These are phyloP conservation scores for Umbelopsis sp. DNA, from an alignment of 192 early-diverging fungal species.

Conservation along the genomic window DNA sequence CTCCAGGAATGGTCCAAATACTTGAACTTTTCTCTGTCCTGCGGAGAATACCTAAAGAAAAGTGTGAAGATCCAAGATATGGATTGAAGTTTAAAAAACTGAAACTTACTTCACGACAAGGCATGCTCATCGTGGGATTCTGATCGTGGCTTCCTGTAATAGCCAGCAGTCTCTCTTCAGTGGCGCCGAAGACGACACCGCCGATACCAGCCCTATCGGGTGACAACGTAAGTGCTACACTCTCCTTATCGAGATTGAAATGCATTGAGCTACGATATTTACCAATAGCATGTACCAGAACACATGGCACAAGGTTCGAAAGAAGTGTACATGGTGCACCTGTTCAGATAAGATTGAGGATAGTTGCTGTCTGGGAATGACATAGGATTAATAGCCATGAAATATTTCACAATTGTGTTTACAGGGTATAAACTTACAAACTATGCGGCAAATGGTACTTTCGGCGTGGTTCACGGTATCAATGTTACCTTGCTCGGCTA, in stretches of 20 bases:
- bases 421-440: slow-evolving; percentile 21
- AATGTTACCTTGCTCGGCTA: slow-evolving; percentile 33
- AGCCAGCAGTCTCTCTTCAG: slow-evolving; percentile 21
- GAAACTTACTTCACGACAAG: slow-evolving; percentile 20
- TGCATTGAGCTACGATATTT: not conserved
- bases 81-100: no score
- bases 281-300: slow-evolving; percentile 25
- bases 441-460: slow-evolving; percentile 22
- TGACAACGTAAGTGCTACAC: not conserved
- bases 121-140: slow-evolving; percentile 29
- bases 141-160: slow-evolving; percentile 19
- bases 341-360: slow-evolving; percentile 14
- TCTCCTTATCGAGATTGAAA: not conserved
- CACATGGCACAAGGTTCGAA: slow-evolving; percentile 34
- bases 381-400: not conserved
- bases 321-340: slow-evolving; percentile 28
- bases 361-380: slow-evolving; percentile 19
- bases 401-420: not conserved
- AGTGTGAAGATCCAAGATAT: not conserved
- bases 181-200: slow-evolving; percentile 19
- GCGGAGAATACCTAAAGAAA: slow-evolving; percentile 24
- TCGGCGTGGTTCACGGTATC: slow-evolving; percentile 34
- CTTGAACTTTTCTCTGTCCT: slow-evolving; percentile 24
- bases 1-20: slow-evolving; percentile 29
- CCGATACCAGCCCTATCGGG: slow-evolving; percentile 25